Evolutionary conservation across 768 basidiomycete genomes (phyloP), one percentile per base, ranked within the genome.

Genomic region (Hemileccinum impolitum): DNA sequence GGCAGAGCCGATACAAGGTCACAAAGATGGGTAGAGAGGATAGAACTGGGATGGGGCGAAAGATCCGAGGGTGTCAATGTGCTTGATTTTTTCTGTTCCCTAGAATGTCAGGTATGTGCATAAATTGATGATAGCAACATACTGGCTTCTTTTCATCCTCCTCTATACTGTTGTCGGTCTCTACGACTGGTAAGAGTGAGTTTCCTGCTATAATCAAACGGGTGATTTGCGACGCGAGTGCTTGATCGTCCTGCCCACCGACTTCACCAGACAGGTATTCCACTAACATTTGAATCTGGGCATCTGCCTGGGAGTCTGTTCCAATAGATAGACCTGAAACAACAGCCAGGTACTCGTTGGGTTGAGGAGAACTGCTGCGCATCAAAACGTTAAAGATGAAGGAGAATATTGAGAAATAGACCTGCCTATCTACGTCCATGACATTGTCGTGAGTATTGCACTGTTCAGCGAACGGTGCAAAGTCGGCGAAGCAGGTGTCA

Each of bases 181-280:
- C 45, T 68, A 62, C 53, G 4, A 78, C 65, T 0, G 84, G 76
- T 12, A 79, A 80, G 7, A 97, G 65, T 3, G 93, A 94, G 67
- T 98, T 90, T 6, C 96, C 96, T 3, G 90, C 90, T 34, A 99
- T 76, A 34, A 99, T 82, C 13, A 99, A 71, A 13, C 93, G 78
- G 7, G 91, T 86, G 60, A 98, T 86, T 53, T 81, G 81, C 3
- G 84, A 72, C 6, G 87, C 81, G 11, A 77, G 72, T 9, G 73
- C 59, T 61, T 84, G 84, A 50, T 91, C 88, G 49, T 79, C 74
- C 0, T 69, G 61, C 1, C 81, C 82, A n/a, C 90, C 91, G 21
- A 72, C 75, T 70, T 98, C 95, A 2, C 92, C 92, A 1, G 80
- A 76, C 34, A 99, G 70, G 69, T 89, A 96, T 67, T 99, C 96